Base-by-base conservation (phyloP, 2,329 filamentous ascomycete genomes). In the Aspergillus transmontanensis region DNA sequence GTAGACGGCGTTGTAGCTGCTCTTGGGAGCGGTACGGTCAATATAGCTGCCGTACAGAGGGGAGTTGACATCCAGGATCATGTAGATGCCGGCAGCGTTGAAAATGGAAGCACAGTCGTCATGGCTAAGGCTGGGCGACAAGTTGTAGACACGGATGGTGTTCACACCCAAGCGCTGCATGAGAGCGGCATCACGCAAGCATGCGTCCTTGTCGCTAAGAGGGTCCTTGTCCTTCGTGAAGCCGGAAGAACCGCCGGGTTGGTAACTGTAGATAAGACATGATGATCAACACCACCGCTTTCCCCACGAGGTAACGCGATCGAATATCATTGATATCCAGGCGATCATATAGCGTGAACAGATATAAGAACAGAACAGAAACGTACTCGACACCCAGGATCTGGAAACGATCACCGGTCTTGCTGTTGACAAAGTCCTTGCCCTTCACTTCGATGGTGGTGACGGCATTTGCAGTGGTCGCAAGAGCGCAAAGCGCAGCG, bases 11-110 rank as follows among this genome's bases (percentile, higher is more conserved):
- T 81, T 83, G 79, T 89, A 89, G 32, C 83, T 84, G 46, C 79
- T 80, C 73, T 77, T 79, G 14, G 87, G 86, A 61, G 84, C 79
- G 10, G 75, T 79, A 51, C 86, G 84, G 72, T 89, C 82, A 61
- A 89, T 79, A 63, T 81, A 85, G 66, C 87, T 81, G 53, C 84
- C 83, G 7, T 78, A 74, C 19, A 87, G 75, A 4, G 87, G 87
- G 26, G 85, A 86, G 79, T 89, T 90, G 74, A 90, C 87, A 67
- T 90, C 87, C 53, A 89, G 77, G 59, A 89, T 81, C 80, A 89
- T 82, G 78, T 90, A 89, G 72, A 90, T 89, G 59, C 87, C 87
- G 34, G 86, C 87, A 3, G 83, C 82, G 70, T 89, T 88, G 83
- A 89, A 89, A 76, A 89, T 88, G 64, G 83, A 86, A 63, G 83